phyloP scores from a whole-genome alignment of 202 grass and related monocot genomes.

The Schoenoplectus tabernaemontani region DNA sequence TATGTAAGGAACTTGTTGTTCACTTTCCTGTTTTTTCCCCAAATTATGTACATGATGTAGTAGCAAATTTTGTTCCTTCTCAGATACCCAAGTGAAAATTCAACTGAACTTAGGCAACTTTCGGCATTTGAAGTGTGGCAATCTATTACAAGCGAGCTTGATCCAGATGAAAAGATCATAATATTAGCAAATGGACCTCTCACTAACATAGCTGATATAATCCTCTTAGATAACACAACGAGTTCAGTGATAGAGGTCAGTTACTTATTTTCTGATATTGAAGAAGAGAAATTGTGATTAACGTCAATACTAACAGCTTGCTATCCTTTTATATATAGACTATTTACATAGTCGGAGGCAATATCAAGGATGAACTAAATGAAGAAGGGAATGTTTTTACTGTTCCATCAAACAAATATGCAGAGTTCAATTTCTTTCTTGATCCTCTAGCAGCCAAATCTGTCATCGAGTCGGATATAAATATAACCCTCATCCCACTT shows the following conservation, averaged over 20 bases:
- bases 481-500: constrained; percentile 63
- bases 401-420: constrained; percentile 50
- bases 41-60: neutral
- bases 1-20: neutral
- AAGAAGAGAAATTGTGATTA: neutral
- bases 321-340: constrained; percentile 18
- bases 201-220: constrained; percentile 67
- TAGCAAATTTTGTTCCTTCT: neutral
- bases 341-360: constrained; percentile 62
- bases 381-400: constrained; percentile 61
- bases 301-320: constrained; percentile 1
- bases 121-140: constrained; percentile 64
- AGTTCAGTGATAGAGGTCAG: constrained; percentile 43
- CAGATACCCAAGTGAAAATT: constrained; percentile 68
- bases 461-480: constrained; percentile 44
- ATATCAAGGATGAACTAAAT: constrained; percentile 39
- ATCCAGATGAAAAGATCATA: constrained; percentile 49
- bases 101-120: constrained; percentile 47
- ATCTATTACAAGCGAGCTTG: constrained; percentile 33
- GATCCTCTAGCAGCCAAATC: constrained; percentile 58
- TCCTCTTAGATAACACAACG: constrained; percentile 40
- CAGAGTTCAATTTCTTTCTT: constrained; percentile 68
- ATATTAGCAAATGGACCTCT: constrained; percentile 68
- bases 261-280: neutral
- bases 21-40: constrained; percentile 3